Evolutionary conservation across 148 eudicot genomes (phyloP).

Genomic region (Limonium bicolor): DNA sequence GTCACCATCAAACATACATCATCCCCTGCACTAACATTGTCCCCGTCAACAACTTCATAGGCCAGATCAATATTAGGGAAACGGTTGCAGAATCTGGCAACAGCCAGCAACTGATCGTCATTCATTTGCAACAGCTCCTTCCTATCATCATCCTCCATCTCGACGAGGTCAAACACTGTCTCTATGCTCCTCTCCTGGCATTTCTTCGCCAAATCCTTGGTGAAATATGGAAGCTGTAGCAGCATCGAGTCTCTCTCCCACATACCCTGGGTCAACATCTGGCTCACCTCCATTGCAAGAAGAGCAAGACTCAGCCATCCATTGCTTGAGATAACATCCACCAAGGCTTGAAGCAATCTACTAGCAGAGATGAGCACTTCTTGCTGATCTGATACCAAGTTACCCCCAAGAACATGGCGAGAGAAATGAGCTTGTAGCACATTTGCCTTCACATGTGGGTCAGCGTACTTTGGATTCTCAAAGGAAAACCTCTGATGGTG

Average conservation of each 20-base stretch:
- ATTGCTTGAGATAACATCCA: conserved; percentile 83
- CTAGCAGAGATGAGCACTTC: conserved; percentile 60
- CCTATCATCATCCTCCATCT: conserved; percentile 79
- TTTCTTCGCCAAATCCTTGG: conserved; percentile 57
- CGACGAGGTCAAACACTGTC: conserved; percentile 70
- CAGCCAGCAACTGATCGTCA: conserved; percentile 55
- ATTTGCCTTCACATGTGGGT: conserved; percentile 89
- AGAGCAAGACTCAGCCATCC: conserved; percentile 87
- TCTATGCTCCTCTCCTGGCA: conserved; percentile 74
- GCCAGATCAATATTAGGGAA: conserved; percentile 69
- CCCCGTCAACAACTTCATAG: conserved; percentile 35
- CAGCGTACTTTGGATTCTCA: conserved; percentile 66
- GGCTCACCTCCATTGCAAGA: conserved; percentile 89
- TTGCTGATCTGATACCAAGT: conserved; percentile 65
- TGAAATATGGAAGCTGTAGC: conserved; percentile 76
- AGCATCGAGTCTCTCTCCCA: conserved; percentile 97
- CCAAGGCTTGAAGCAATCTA: conserved; percentile 84
- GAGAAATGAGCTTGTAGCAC: conserved; percentile 90
- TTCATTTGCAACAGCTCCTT: conserved; percentile 49
- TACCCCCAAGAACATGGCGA: conserved; percentile 67
- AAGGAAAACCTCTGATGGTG: conserved; percentile 78
- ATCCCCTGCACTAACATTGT: conserved; percentile 39
- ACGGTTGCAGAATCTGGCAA: conserved; percentile 65
- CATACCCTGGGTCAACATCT: conserved; percentile 95
- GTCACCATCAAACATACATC: conserved; percentile 35